These are phyloP conservation scores for Blechomonas ayalai DNA, from an alignment of 208 protist genomes.

Conservation along the genomic window DNA sequence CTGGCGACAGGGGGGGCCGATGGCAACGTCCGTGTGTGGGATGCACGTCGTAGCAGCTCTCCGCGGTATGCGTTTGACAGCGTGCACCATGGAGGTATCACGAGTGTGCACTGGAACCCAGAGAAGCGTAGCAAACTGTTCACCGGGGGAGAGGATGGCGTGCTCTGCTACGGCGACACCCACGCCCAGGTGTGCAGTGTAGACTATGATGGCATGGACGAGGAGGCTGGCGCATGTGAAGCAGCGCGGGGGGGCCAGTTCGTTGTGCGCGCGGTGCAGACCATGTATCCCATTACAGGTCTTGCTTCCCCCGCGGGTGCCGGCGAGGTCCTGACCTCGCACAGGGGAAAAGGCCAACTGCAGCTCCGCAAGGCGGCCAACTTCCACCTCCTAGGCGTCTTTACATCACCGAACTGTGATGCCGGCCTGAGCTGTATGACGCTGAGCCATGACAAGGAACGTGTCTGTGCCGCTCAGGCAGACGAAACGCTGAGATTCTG, in stretches of 20 bases:
- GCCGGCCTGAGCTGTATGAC: conserved; percentile 51
- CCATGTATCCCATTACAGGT: conserved; percentile 48
- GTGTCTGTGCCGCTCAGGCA: conserved; percentile 62
- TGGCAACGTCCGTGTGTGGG: conserved; percentile 68
- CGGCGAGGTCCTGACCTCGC: conserved; percentile 52
- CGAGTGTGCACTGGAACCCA: conserved; percentile 56
- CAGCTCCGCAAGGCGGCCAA: conserved; percentile 57
- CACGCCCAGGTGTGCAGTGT: conserved; percentile 24
- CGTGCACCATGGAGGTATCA: conserved; percentile 53
- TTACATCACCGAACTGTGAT: conserved; percentile 39
- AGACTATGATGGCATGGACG: conserved; percentile 8
- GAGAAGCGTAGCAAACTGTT: conserved; percentile 66
- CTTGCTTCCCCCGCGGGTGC: conserved; percentile 30
- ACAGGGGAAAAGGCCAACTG: conserved; percentile 53
- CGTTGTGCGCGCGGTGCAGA: conserved; percentile 50
- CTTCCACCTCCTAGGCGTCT: conserved; percentile 55
- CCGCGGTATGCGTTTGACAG: conserved; percentile 60
- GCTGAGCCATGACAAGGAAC: conserved; percentile 48
- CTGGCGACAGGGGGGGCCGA: conserved; percentile 60
- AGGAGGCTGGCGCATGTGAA: conserved; percentile 4
- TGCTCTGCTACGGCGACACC: conserved; percentile 67
- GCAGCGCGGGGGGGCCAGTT: conserved; percentile 11
- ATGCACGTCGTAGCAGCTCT: conserved; percentile 35
- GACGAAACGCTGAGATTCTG: conserved; percentile 85
- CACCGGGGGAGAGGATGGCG: conserved; percentile 55